phyloP scores from a whole-genome alignment of 495 filamentous ascomycete species.

The Aspergillus bridgeri region DNA sequence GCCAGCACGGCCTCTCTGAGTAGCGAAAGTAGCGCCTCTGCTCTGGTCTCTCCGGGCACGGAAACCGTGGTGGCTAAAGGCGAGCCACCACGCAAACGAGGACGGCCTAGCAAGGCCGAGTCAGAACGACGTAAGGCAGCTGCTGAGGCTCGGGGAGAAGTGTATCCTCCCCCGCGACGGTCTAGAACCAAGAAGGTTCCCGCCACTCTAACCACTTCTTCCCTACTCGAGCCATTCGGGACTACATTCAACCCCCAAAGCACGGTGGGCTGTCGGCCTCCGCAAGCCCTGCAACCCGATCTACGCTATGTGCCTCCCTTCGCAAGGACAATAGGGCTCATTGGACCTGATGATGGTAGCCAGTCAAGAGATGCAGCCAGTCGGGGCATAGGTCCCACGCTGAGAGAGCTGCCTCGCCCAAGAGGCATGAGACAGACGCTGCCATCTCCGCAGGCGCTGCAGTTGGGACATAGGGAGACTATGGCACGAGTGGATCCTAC shows the following conservation, averaged over 20 bases:
- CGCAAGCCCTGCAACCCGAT: constrained; percentile 11
- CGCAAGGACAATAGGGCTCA: constrained; percentile 9
- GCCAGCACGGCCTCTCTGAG: constrained; percentile 35
- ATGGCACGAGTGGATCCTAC: constrained; percentile 25
- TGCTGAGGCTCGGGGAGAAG: constrained; percentile 50
- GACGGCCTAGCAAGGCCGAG: constrained; percentile 57
- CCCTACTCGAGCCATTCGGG: constrained; percentile 11
- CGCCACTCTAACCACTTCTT: constrained; percentile 34
- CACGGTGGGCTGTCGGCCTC: constrained; percentile 6
- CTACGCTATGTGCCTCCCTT: constrained; percentile 15
- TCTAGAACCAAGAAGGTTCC: constrained; percentile 27
- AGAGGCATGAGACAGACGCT: constrained; percentile 31
- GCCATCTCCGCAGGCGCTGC: constrained; percentile 32
- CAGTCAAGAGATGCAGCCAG: constrained; percentile 21
- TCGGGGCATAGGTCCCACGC: constrained; percentile 21
- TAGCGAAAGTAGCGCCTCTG: constrained; percentile 38
- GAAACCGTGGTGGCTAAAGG: constrained; percentile 19
- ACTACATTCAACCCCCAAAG: constrained; percentile 7
- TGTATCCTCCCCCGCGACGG: constrained; percentile 43
- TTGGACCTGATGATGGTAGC: constrained; percentile 14
- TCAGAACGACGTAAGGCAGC: constrained; percentile 48
- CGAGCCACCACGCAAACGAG: constrained; percentile 55
- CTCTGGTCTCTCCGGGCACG: constrained; percentile 36
- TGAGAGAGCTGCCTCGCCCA: constrained; percentile 36
- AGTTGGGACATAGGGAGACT: constrained; percentile 30